Evolutionary conservation across 371 early-diverging fungal species (phyloP).

Genomic region (Dipsacomyces acuminosporus): DNA sequence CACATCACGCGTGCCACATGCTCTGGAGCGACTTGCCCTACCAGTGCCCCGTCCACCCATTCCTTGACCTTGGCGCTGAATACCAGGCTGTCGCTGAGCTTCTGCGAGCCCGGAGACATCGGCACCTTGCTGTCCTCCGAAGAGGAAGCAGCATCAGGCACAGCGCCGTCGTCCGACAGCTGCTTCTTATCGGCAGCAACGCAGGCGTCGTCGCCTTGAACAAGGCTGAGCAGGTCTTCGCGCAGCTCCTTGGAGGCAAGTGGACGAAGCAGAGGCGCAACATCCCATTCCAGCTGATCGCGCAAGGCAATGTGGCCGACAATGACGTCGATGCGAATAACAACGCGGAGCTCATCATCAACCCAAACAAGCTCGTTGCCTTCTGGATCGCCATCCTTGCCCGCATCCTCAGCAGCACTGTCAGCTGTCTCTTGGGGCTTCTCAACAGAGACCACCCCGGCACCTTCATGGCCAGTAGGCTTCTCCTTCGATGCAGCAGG

Average conservation of each 20-base stretch:
- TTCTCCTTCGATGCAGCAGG: too few species aligned
- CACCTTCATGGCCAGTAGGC: too few species aligned
- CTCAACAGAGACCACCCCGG: background rate
- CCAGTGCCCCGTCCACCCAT: conserved; percentile 17
- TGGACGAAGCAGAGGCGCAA: conserved; percentile 50
- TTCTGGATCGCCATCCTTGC: too few species aligned
- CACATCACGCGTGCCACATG: conserved; percentile 45
- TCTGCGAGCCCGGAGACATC: conserved; percentile 1
- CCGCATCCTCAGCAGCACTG: background rate
- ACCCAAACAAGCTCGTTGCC: conserved; percentile 6
- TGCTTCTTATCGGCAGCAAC: conserved; percentile 5
- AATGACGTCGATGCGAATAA: conserved; percentile 71
- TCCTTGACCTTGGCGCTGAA: conserved; percentile 5
- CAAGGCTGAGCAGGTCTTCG: conserved; percentile 4
- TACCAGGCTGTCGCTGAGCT: background rate
- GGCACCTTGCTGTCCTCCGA: background rate
- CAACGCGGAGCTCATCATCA: conserved; percentile 46
- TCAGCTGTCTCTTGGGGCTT: background rate
- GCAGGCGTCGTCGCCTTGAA: background rate
- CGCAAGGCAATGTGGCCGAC: conserved; percentile 73
- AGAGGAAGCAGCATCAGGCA: too few species aligned
- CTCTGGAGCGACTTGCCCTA: conserved; percentile 32
- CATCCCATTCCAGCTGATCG: conserved; percentile 94
- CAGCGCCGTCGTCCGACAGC: background rate
- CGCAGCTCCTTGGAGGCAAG: conserved; percentile 19